A percentile compares a stretch with the other conserved stretches of the same genome.
phyloP scores from a whole-genome alignment of 768 basidiomycete species.

The Cystofilobasidium capitatum region DNA sequence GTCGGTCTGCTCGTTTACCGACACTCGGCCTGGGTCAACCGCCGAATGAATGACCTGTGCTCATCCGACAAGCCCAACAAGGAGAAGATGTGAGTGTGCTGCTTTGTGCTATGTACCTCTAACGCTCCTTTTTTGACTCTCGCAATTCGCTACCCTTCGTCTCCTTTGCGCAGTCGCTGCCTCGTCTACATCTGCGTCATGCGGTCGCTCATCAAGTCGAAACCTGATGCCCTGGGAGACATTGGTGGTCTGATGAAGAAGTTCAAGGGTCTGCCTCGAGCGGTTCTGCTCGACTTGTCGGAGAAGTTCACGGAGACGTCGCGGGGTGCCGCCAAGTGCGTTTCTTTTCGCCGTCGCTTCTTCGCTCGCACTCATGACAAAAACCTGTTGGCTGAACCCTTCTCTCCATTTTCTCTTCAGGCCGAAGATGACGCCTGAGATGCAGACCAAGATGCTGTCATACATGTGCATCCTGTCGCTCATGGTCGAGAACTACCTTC shows the following conservation, averaged over 20 bases:
- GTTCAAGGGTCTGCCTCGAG: constrained; percentile 12
- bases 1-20: constrained; percentile 22
- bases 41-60: constrained; percentile 28
- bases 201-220: constrained; percentile 55
- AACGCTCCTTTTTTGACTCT: constrained; percentile 2
- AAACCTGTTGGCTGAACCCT: background rate
- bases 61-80: constrained; percentile 30
- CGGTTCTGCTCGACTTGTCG: constrained; percentile 43
- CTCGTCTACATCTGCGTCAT: constrained; percentile 74
- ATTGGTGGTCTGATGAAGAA: constrained; percentile 52
- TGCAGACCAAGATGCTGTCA: constrained; percentile 60
- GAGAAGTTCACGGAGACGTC: constrained; percentile 69
- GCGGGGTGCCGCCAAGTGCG: constrained; percentile 58
- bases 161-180: constrained; percentile 45
- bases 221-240: constrained; percentile 38
- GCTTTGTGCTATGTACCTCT: background rate
- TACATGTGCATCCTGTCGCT: constrained; percentile 75
- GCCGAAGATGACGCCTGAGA: constrained; percentile 54
- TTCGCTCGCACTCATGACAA: background rate
- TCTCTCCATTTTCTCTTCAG: constrained; percentile 32
- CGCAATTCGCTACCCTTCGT: constrained; percentile 41
- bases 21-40: constrained; percentile 30
- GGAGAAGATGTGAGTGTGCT: constrained; percentile 50
- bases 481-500: constrained; percentile 63
- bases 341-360: constrained; percentile 17